Conservation (phyloP, 2,329 filamentous ascomycete species). For the Scytalidium sp. region DNA sequence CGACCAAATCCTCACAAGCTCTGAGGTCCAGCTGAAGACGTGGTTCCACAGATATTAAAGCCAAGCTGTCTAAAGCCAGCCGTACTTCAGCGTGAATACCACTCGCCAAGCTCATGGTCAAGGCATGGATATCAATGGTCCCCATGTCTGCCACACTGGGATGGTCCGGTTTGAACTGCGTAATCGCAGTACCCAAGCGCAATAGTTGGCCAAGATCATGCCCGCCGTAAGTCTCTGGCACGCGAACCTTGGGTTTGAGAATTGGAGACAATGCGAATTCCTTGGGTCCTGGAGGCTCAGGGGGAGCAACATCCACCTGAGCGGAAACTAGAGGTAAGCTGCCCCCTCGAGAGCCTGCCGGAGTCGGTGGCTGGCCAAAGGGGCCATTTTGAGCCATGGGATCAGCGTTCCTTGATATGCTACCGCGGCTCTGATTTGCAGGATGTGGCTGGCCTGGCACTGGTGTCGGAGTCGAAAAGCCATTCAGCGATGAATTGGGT, state of each 20-base stretch:
- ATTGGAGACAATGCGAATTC: slow-evolving; percentile 28
- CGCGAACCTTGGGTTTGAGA: slow-evolving; percentile 53
- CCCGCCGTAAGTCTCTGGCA: slow-evolving; percentile 64
- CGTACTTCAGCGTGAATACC: slow-evolving; percentile 89
- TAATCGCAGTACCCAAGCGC: slow-evolving; percentile 57
- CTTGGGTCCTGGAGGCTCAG: slow-evolving; percentile 10
- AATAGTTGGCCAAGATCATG: slow-evolving; percentile 64
- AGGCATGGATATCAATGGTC: slow-evolving; percentile 82
- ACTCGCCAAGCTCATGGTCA: slow-evolving; percentile 86
- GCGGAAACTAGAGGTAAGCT: slow-evolving; percentile 22
- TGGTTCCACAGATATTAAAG: slow-evolving; percentile 58
- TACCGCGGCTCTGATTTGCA: slow-evolving; percentile 46
- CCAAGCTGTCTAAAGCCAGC: slow-evolving; percentile 80
- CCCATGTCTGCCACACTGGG: slow-evolving; percentile 77
- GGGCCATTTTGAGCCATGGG: slow-evolving; percentile 28
- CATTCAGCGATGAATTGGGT: slow-evolving; percentile 44
- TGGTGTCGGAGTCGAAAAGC: slow-evolving; percentile 43
- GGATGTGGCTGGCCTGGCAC: slow-evolving; percentile 36
- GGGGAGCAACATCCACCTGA: slow-evolving; percentile 13
- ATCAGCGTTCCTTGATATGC: slow-evolving; percentile 50
- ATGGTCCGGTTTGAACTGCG: slow-evolving; percentile 68
- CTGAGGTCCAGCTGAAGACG: slow-evolving; percentile 63
- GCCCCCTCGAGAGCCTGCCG: slow-evolving; percentile 28
- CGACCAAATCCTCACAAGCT: slow-evolving; percentile 83
- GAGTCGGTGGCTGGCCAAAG: slow-evolving; percentile 45